Conservation (phyloP, 108 stramenopile genomes). For the Conticribra weissflogii region DNA sequence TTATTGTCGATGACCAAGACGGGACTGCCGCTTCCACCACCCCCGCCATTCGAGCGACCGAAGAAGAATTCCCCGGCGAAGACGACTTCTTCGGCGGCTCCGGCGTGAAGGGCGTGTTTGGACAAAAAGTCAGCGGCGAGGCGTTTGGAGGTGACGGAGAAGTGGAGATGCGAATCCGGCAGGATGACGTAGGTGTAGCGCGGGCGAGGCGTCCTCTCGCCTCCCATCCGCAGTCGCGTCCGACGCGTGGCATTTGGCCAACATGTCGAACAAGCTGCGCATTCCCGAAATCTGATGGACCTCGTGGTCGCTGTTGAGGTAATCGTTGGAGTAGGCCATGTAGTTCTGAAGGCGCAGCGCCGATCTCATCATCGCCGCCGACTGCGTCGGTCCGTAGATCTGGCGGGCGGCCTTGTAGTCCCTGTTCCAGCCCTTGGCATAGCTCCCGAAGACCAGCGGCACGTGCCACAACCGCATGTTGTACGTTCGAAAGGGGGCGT, state of each 20-base stretch:
- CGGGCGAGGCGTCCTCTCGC: constrained; percentile 2
- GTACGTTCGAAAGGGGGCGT: constrained; percentile 19
- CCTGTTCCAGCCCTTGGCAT: constrained; percentile 7
- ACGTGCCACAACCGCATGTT: constrained; percentile 28
- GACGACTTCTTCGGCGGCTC: constrained; percentile 8
- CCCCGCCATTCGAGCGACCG: constrained; percentile 13
- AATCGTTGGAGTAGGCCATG: constrained; percentile 28
- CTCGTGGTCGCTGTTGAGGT: background rate
- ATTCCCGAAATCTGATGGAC: constrained; percentile 13
- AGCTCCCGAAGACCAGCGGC: constrained; percentile 7
- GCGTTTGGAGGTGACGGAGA: constrained; percentile 17
- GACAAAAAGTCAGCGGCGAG: constrained; percentile 30
- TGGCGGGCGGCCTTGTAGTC: constrained; percentile 10
- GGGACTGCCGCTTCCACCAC: background rate
- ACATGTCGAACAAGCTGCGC: constrained; percentile 1
- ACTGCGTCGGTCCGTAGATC: constrained; percentile 22
- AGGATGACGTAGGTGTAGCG: constrained; percentile 38
- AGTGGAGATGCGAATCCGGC: constrained; percentile 16
- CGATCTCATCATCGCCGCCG: background rate
- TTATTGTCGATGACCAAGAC: constrained; percentile 41
- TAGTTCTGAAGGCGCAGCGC: constrained; percentile 19
- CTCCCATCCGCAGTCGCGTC: background rate
- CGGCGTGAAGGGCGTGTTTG: constrained; percentile 36
- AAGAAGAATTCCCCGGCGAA: constrained; percentile 39
- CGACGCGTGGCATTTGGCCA: background rate